Percentiles rank a stretch among this genome's conserved stretches.
phyloP scores from a whole-genome alignment of 345 rosid genomes.

The Noccaea bulbosa region DNA sequence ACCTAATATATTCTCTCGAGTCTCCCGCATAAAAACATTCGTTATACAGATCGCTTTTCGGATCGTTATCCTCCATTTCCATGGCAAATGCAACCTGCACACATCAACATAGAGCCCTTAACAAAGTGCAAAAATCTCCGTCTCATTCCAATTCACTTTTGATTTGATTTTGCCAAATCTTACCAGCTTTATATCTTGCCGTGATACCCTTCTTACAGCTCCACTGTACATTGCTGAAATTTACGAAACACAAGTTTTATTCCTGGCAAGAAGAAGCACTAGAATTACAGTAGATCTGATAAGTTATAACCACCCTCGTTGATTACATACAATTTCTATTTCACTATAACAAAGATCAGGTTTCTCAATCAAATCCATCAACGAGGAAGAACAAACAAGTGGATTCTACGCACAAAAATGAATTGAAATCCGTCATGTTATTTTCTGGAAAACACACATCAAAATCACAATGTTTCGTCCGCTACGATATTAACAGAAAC shows the following conservation, averaged over 20 bases:
- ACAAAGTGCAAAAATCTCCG: not conserved
- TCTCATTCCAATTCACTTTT: not conserved
- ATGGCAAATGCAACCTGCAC: slow-evolving; percentile 66
- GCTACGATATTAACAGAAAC: not conserved
- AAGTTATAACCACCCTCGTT: too few relatives aligned
- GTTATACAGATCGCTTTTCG: slow-evolving; percentile 52
- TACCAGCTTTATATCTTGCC: slow-evolving; percentile 34
- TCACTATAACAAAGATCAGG: not conserved
- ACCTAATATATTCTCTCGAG: slow-evolving; percentile 63
- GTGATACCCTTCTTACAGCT: slow-evolving; percentile 36
- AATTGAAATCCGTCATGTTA: too few relatives aligned
- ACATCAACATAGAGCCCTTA: slow-evolving; percentile 17
- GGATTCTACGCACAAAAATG: not conserved
- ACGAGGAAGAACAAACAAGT: not conserved
- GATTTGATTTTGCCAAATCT: not conserved
- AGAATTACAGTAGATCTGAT: not conserved
- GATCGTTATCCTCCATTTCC: slow-evolving; percentile 58
- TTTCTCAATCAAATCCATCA: not conserved
- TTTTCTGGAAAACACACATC: not conserved
- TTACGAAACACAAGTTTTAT: slow-evolving; percentile 13
- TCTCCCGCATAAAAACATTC: slow-evolving; percentile 73
- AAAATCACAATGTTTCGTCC: slow-evolving; percentile 3
- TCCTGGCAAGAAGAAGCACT: slow-evolving; percentile 14
- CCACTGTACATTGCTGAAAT: slow-evolving; percentile 40
- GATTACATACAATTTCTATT: not conserved